phyloP scores from a whole-genome alignment of 2,329 filamentous ascomycete genomes.

The Hymenoscyphus fraxineus region DNA sequence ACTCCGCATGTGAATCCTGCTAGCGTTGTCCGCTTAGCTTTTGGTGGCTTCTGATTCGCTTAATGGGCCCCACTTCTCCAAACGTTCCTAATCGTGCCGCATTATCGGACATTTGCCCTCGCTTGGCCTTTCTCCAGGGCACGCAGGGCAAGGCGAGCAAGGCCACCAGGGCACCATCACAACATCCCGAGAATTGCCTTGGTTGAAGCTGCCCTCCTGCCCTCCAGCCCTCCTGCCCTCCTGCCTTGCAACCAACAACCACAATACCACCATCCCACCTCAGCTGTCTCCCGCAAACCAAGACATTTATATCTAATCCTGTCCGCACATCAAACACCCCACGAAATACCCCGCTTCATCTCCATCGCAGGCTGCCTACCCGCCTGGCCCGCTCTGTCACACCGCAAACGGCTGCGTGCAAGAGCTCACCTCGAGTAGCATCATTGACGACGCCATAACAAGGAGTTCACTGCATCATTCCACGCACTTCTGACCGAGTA shows the following conservation, averaged over 20 bases:
- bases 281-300: not conserved
- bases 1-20: not conserved
- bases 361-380: not conserved
- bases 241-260: not conserved
- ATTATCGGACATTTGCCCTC: slow-evolving; percentile 9
- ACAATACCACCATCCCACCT: slow-evolving; percentile 2
- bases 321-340: not conserved
- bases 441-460: not conserved
- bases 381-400: not conserved
- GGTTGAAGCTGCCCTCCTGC: not conserved
- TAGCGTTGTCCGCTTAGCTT: slow-evolving; percentile 5
- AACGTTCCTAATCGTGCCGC: slow-evolving; percentile 14
- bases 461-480: not conserved
- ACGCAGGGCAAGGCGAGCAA: no score
- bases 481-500: not conserved
- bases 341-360: slow-evolving; percentile 3
- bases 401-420: not conserved
- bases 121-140: slow-evolving; percentile 1
- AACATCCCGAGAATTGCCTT: slow-evolving; percentile 17
- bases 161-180: no score
- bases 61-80: not conserved
- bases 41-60: slow-evolving; percentile 1
- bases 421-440: not conserved
- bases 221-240: no score
- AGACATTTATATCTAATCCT: slow-evolving; percentile 5